Evolutionary conservation across 2,329 filamentous ascomycete genomes (phyloP), one percentile per base, ranked within the genome.

Genomic region (Chaetothyriales sp.): DNA sequence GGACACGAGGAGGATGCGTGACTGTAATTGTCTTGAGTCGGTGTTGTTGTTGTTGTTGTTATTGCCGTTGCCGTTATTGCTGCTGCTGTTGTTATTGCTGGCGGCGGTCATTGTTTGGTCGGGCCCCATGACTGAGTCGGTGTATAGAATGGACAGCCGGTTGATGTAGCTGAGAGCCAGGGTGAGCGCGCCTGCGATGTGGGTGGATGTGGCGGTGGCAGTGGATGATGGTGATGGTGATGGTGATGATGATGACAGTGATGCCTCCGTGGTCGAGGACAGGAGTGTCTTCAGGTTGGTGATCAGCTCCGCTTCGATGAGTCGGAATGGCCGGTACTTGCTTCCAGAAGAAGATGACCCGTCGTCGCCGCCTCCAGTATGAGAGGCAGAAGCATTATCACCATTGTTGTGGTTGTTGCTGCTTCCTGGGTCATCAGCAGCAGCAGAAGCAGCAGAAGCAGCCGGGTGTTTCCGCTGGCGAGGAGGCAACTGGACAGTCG

Each of bases 241-340:
- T 25, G 22, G 22, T 2, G n/a, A 18, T 3, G 44, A 46, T 15
- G 44, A 15, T 15, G 15, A 22, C 2, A 47, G 45, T 12, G 19
- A 25, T 47, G 73, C 64, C 44, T 76, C 65, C 2, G 76, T 79
- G 1, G 88, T 95, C 46, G 74, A 72, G 51, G 76, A 68, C 61
- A 96, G 77, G 51, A 98, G 77, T n/a, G 73, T 68, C 26, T 78
- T 78, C 28, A 96, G 76, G 48, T 87, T 87, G 18, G 73, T 69
- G 42, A 92, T 74, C 51, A 98, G 80, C 54, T 84, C 81, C 53
- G 83, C 75, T 67, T 98, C 90, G 60, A 98, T 82, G 53, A 88
- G 76, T 18, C 86, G 81, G 65, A 96, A 96, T 46, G 88, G 86
- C 0, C 88, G 84, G 69, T 92, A 96, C 69, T 96, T 96, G 73